Conservation (phyloP, 169 alveolate species). For the Cyclospora cayetanensis region DNA sequence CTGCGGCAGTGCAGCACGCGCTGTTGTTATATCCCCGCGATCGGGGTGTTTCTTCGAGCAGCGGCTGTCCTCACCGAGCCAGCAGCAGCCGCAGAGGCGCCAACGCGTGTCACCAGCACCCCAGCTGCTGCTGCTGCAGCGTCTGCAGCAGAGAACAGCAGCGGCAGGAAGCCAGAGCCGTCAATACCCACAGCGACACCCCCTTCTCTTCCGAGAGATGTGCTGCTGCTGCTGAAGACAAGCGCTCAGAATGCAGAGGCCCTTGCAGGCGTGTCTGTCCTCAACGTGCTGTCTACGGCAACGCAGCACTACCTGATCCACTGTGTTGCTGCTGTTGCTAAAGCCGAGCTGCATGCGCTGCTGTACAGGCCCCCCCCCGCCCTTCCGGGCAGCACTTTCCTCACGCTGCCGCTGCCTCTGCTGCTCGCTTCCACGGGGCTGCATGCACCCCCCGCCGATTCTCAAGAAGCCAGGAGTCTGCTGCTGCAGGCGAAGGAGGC, state of each 20-base stretch:
- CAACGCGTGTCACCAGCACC: too few species aligned
- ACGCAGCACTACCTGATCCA: too few species aligned
- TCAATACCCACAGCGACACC: too few species aligned
- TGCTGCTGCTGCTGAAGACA: constrained; percentile 3
- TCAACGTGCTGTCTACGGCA: too few species aligned
- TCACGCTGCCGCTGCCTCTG: not conserved
- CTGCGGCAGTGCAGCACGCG: not conserved
- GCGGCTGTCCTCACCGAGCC: not conserved
- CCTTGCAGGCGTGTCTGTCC: too few species aligned
- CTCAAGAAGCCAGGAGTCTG: too few species aligned
- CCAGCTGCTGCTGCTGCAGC: not conserved
- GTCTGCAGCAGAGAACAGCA: not conserved
- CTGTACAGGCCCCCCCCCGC: not conserved
- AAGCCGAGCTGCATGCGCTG: not conserved
- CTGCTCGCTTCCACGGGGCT: not conserved
- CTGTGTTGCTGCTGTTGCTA: not conserved
- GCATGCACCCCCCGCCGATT: too few species aligned
- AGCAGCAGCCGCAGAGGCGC: not conserved
- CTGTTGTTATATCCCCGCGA: not conserved
- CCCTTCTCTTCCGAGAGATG: not conserved
- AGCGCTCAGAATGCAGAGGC: too few species aligned
- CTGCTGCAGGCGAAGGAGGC: not conserved
- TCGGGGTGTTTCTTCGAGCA: not conserved
- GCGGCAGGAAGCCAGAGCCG: too few species aligned
- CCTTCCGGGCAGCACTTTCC: not conserved